Evolutionary conservation across 2,329 filamentous ascomycete genomes (phyloP), one percentile per base, ranked within the genome.

Genomic region (Huntiella moniliformis): DNA sequence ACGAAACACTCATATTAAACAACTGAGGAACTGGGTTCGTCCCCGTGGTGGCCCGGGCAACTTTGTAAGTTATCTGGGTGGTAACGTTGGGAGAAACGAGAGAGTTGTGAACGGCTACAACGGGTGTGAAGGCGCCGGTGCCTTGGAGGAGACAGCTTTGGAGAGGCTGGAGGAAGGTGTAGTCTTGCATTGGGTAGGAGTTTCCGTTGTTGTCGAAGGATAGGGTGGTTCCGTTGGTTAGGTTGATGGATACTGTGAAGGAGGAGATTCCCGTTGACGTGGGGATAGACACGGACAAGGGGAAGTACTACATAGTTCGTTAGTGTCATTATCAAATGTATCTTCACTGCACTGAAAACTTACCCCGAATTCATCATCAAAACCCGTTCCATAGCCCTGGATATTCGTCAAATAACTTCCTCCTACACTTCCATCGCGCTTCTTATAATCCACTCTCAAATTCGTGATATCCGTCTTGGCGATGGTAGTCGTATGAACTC

Each of bases 231-330:
- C 71, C 72, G 50, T 66, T 63, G 3, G 59, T 61, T 45, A 64
- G 59, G 46, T 65, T 68, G 44, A 77, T 54, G 2, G 69, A 58
- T 54, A 76, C 56, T 51, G 64, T 65, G 61, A 81, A 72, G 52
- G 77, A 67, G 36, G 78, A 68, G 59, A 83, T 72, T 51, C 79
- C 66, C 47, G 70, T 62, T 48, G 71, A 60, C 52, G 73, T 63
- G 51, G 71, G 57, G 53, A 86, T 68, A 47, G 70, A 59, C 22
- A 56, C 53, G n/a, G 58, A 53, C 34, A 70, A 58, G n/a, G 64
- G 67, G 52, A 63, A 70, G 57, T 73, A 73, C 50, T 51, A 42
- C 16, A 16, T 5, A 1, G 4, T 31, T 12, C 12, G 18, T 44
- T 37, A 13, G 12, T 37, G 5, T 44, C 11, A 37, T 12, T 15